Conservation (phyloP, 257 asterid species). For the Jaltomata sinuosa region DNA sequence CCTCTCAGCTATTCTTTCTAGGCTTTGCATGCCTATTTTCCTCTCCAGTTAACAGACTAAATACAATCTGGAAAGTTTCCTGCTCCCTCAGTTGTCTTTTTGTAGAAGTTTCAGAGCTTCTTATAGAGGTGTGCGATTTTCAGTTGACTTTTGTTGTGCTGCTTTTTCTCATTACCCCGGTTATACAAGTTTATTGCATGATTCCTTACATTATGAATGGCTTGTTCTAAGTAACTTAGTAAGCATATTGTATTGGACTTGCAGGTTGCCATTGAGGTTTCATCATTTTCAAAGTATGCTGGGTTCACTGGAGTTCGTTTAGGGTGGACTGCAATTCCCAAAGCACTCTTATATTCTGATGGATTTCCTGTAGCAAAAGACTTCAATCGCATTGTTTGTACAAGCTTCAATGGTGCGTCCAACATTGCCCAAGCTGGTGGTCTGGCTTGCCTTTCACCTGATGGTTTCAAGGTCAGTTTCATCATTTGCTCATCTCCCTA, state of each 20-base stretch:
- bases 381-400: conserved; percentile 93
- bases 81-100: neutral
- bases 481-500: neutral
- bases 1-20: neutral
- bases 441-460: conserved; percentile 73
- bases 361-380: conserved; percentile 92
- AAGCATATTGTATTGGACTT: neutral
- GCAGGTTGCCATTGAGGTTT: conserved; percentile 96
- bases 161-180: neutral
- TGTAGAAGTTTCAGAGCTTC: neutral
- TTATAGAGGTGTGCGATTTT: neutral
- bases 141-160: neutral
- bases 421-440: conserved; percentile 98
- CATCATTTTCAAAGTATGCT: conserved; percentile 93
- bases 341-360: conserved; percentile 73
- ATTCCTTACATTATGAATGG: neutral
- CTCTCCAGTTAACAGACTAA: neutral
- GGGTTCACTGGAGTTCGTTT: conserved; percentile 98
- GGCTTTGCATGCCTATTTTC: neutral
- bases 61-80: neutral
- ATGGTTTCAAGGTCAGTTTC: conserved; percentile 73
- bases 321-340: conserved; percentile 95
- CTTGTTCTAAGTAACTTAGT: neutral
- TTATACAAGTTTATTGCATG: neutral
- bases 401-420: conserved; percentile 92